Evolutionary conservation across 2,329 filamentous ascomycete species (phyloP), one percentile per base, ranked within the genome.

Genomic region (Trichoderma koningii): DNA sequence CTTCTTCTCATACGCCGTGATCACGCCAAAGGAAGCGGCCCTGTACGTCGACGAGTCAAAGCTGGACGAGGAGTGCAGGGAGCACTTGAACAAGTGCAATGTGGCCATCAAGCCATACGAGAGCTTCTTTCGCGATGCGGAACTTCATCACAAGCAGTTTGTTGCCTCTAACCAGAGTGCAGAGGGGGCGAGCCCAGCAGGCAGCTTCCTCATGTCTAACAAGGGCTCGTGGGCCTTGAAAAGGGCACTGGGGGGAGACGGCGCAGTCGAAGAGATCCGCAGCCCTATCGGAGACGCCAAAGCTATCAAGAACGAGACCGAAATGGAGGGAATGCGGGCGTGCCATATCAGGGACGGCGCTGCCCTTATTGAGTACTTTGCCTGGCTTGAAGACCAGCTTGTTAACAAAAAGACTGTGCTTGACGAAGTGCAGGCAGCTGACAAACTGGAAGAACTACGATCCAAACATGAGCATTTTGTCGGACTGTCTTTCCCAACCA

Each of bases 291-390:
- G 88, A 5, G 93, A 97, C 77, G 87, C 93, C 42, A 99, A 99
- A 80, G 93, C 95, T 7, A 82, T 98, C 75, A 99, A 99, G 80
- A 99, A 97, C 71, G 87, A 92, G 64, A 88, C 86, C 0, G 95
- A 99, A 76, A 81, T 97, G 51, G 87, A 92, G 71, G 95, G 95
- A 67, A 98, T 99, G 95, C 87, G 93, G 67, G 86, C 90, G 65
- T 98, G 95, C 74, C 95, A 99, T 74, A 87, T 98, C 70, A 88
- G 95, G 68, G 95, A 99, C 73, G 95, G 95, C 53, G 93, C 92
- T 53, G 94, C 95, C 2, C 78, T 98, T 67, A 93, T 87, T 64
- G 88, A 97, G 74, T 99, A 93, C 76, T 97, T 99, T 76, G 92
- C 95, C 14, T 99, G 95, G 95, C 84, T 99, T 3, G 95, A 99